Evolutionary conservation across 2,329 filamentous ascomycete genomes (phyloP).

Genomic region (Samsoniella hepiali): DNA sequence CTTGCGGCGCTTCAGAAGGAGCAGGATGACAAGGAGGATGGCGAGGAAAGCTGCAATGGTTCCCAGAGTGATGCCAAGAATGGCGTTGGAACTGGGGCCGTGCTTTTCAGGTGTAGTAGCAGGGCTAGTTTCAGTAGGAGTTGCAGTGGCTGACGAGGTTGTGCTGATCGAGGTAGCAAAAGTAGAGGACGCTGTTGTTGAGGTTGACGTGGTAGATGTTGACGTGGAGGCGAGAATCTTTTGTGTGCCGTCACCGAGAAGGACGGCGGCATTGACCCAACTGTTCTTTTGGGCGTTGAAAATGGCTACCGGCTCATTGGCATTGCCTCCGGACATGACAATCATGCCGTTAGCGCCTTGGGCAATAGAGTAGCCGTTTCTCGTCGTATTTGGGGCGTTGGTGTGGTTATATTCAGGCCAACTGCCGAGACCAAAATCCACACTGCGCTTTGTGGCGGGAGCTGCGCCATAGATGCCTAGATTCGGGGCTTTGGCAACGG

Average conservation of each 20-base stretch:
- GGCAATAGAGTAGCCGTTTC: slow-evolving; percentile 70
- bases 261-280: slow-evolving; percentile 69
- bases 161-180: slow-evolving; percentile 27
- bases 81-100: slow-evolving; percentile 46
- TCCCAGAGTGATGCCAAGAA: slow-evolving; percentile 79
- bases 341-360: slow-evolving; percentile 63
- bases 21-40: slow-evolving; percentile 67
- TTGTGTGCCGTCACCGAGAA: slow-evolving; percentile 53
- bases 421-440: slow-evolving; percentile 55
- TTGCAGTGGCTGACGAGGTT: slow-evolving; percentile 19
- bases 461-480: not conserved
- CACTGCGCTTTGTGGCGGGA: slow-evolving; percentile 29
- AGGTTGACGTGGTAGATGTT: slow-evolving; percentile 25
- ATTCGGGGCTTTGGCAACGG: not conserved
- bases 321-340: slow-evolving; percentile 74
- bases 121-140: slow-evolving; percentile 26
- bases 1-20: slow-evolving; percentile 58
- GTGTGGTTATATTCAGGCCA: slow-evolving; percentile 80
- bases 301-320: slow-evolving; percentile 65
- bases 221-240: slow-evolving; percentile 33
- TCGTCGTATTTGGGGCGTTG: slow-evolving; percentile 59
- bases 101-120: slow-evolving; percentile 31
- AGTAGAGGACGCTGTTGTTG: slow-evolving; percentile 26
- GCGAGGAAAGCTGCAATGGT: slow-evolving; percentile 72
- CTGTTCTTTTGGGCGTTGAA: slow-evolving; percentile 73